Conservation (phyloP, 1,284 basidiomycete species). For the Moniliella sp. region DNA sequence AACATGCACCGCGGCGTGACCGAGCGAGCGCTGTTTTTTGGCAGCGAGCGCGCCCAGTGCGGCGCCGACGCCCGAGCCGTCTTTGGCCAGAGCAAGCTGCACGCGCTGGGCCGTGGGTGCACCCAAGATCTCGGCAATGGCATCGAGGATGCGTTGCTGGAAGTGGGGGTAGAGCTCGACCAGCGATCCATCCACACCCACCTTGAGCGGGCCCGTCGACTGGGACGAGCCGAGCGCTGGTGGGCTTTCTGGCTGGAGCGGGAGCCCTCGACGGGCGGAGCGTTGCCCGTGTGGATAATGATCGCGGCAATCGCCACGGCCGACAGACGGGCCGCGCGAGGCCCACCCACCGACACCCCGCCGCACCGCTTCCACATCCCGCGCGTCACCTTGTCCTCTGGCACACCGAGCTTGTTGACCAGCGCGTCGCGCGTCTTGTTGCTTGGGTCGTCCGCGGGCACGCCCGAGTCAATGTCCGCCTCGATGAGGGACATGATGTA, state of each 20-base stretch:
- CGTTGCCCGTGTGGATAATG: conserved; percentile 54
- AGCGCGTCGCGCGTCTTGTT: conserved; percentile 40
- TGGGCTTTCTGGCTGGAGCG: no score
- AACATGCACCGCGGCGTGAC: conserved; percentile 13
- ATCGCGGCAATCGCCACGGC: conserved; percentile 69
- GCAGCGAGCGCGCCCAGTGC: conserved; percentile 17
- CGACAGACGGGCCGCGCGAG: conserved; percentile 60
- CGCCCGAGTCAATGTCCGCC: conserved; percentile 19
- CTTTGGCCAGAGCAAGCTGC: conserved; percentile 75
- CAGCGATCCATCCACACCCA: conserved; percentile 39
- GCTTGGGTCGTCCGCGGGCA: conserved; percentile 3
- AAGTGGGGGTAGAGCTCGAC: conserved; percentile 56
- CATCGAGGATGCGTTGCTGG: conserved; percentile 51
- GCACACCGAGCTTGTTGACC: conserved; percentile 45
- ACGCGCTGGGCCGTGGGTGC: conserved; percentile 54
- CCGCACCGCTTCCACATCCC: conserved; percentile 50
- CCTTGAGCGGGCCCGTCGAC: no score
- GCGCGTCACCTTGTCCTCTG: conserved; percentile 35
- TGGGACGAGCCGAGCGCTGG: no score
- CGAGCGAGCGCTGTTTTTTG: conserved; percentile 13
- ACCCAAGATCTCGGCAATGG: conserved; percentile 56
- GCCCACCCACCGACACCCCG: conserved; percentile 61
- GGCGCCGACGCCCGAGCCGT: conserved; percentile 74
- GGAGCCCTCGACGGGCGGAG: conserved; percentile 37
- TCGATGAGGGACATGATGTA: conserved; percentile 75